Evolutionary conservation across 2,329 filamentous ascomycete genomes (phyloP).

Genomic region (Phialophora verrucosa): DNA sequence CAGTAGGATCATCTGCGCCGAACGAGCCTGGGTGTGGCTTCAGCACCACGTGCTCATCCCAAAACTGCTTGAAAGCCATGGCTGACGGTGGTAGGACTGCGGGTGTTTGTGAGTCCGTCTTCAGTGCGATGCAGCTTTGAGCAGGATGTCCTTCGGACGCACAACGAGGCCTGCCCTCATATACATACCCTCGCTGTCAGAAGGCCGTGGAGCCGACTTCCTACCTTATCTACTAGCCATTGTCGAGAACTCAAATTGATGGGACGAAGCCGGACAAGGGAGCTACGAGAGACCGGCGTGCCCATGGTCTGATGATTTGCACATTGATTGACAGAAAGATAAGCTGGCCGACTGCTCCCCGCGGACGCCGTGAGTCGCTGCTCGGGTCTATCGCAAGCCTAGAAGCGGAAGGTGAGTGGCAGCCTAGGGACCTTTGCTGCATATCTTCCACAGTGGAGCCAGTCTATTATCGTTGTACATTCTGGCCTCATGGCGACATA

Average conservation of each 20-base stretch:
- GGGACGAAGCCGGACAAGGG: background rate
- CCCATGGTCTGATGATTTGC: background rate
- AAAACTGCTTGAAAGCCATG: conserved; percentile 18
- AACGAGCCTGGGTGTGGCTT: conserved; percentile 26
- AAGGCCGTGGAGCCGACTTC: background rate
- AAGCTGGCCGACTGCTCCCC: conserved; percentile 5
- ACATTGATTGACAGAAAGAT: background rate
- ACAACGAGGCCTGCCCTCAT: background rate
- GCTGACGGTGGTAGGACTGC: background rate
- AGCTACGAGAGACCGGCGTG: background rate
- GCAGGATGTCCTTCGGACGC: background rate
- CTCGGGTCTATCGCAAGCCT: background rate
- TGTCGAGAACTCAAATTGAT: background rate
- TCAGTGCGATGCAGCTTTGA: background rate
- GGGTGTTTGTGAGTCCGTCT: background rate
- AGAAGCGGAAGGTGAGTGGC: background rate
- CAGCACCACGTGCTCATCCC: conserved; percentile 26
- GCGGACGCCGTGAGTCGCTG: background rate
- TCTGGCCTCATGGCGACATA: background rate
- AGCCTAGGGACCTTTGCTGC: background rate
- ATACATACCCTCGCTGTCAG: background rate
- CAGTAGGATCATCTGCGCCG: conserved; percentile 17
- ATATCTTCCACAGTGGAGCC: background rate
- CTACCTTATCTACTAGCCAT: conserved; percentile 4
- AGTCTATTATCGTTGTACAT: background rate